Evolutionary conservation across 2,329 filamentous ascomycete genomes (phyloP), one percentile per base, ranked within the genome.

Genomic region (Xylariomycetidae sp.): DNA sequence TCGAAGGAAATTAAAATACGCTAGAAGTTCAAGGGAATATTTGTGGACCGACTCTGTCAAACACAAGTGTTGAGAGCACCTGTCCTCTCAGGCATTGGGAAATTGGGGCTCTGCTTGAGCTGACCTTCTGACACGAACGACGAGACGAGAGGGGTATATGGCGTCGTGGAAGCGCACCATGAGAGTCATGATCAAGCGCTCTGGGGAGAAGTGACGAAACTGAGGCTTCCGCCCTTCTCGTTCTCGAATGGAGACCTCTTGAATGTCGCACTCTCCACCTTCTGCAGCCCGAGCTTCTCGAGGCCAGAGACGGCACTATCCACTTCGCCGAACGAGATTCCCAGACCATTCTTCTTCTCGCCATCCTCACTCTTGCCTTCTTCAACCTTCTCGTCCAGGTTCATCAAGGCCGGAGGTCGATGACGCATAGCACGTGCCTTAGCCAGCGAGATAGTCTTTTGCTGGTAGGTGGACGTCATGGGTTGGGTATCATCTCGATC

Each of bases 401-500:
- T 83, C 82, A 92, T 90, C 36, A 96, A 68, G 2, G 88, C 88
- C 17, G 89, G 92, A 3, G 92, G 92, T 5, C 92, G 78, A 56
- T 95, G 88, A 36, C 85, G 85, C 80, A 94, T 86, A 42, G 83
- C 77, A 38, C 83, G 80, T 10, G 92, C 92, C 63, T 95, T 95
- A 35, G 82, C 77, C 6, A 98, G 76, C 16, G 85, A 92, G 35
- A 98, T 95, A 0, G 92, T 98, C 69, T 94, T 92, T 57, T 96
- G 89, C 56, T 95, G 90, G 63, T 97, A 97, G 4, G 88, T 95
- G 4, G 86, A 92, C 14, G 87, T 88, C 40, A 95, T 82, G 8
- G 83, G 77, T 41, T 84, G 76, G 4, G 76, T 76, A 51, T 84
- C 80, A 49, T 98, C 92, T 40, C 90, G 83, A 56, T 97, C 90